These are phyloP conservation scores for Nyctanthes arbortristis DNA, from an alignment of 257 asterid species.

Conservation along the genomic window DNA sequence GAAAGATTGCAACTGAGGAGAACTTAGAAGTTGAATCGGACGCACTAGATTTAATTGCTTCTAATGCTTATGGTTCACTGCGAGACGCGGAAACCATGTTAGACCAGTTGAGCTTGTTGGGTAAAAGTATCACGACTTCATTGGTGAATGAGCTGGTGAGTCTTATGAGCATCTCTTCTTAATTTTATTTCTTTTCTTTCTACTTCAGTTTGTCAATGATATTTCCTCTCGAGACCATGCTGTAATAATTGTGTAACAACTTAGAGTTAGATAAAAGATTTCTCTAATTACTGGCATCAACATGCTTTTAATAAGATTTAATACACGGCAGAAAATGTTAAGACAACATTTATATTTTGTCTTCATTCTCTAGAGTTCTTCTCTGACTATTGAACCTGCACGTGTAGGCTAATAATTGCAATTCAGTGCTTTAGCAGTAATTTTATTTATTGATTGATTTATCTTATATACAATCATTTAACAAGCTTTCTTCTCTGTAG, in stretches of 20 bases:
- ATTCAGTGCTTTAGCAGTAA: not conserved
- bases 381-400: not conserved
- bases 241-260: not conserved
- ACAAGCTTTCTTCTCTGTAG: constrained; percentile 26
- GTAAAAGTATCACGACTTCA: constrained; percentile 79
- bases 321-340: not conserved
- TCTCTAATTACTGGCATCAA: not conserved
- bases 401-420: not conserved
- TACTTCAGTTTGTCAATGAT: not conserved
- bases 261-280: not conserved
- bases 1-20: constrained; percentile 70
- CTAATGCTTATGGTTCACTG: constrained; percentile 92
- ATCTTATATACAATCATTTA: not conserved
- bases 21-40: constrained; percentile 73
- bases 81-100: constrained; percentile 96
- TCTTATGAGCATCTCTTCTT: constrained; percentile 16
- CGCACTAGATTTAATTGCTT: constrained; percentile 82
- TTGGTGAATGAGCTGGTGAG: constrained; percentile 97
- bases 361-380: not conserved
- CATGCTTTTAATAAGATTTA: not conserved
- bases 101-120: constrained; percentile 94
- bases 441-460: not conserved
- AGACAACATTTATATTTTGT: not conserved
- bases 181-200: not conserved
- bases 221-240: constrained; percentile 25